These are phyloP conservation scores for Apophysomyces sp. DNA, from an alignment of 371 early-diverging fungal species.

Conservation along the genomic window DNA sequence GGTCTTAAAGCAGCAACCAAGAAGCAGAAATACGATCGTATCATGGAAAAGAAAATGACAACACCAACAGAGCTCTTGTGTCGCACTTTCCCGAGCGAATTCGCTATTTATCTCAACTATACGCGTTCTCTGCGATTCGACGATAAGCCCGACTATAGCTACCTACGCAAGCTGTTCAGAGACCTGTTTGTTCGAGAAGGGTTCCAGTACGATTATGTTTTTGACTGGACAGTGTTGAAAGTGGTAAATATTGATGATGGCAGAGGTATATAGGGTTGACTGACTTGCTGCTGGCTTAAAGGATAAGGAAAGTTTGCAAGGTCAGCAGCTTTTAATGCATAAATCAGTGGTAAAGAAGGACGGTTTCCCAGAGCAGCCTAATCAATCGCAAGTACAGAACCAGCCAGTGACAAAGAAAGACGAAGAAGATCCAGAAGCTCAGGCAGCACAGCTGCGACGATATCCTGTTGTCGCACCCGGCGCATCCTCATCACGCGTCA, in stretches of 20 bases:
- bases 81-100: conserved; percentile 94
- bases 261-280: background rate
- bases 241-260: conserved; percentile 19
- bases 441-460: conserved; percentile 5
- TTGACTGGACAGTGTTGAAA: conserved; percentile 89
- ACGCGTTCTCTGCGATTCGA: conserved; percentile 96
- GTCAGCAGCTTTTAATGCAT: background rate
- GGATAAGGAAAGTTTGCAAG: conserved; percentile 18
- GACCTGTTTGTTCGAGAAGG: conserved; percentile 95
- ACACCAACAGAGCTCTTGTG: conserved; percentile 97
- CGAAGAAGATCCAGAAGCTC: conserved; percentile 4
- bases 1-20: conserved; percentile 98
- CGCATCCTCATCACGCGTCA: conserved; percentile 19
- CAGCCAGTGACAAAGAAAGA: conserved; percentile 2
- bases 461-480: background rate
- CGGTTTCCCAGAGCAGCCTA: conserved; percentile 2
- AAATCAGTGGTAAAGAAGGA: background rate
- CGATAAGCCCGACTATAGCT: conserved; percentile 98
- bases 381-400: background rate
- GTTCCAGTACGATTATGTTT: conserved; percentile 95
- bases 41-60: conserved; percentile 99
- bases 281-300: background rate
- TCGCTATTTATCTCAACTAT: conserved; percentile 97
- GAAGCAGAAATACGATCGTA: conserved; percentile 99
- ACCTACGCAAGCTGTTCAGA: conserved; percentile 95